These are phyloP conservation scores for Gleditsia sinensis DNA, from an alignment of 306 rosid species.

Conservation along the genomic window DNA sequence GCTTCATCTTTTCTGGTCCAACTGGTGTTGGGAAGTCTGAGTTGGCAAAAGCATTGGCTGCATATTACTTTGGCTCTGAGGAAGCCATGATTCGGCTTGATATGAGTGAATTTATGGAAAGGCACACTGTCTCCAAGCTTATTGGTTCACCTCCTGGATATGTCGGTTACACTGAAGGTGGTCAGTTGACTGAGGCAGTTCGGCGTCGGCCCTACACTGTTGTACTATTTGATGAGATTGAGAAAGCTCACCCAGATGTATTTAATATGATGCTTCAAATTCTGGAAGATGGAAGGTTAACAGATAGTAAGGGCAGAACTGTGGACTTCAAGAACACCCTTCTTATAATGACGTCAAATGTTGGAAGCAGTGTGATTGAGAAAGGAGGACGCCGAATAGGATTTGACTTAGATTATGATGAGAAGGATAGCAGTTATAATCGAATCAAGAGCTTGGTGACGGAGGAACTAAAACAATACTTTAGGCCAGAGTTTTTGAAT, in stretches of 20 bases:
- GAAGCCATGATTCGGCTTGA: conserved; percentile 98
- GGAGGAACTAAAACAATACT: conserved; percentile 89
- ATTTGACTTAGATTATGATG: conserved; percentile 87
- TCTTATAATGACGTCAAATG: conserved; percentile 93
- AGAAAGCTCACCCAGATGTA: conserved; percentile 97
- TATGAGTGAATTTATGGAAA: conserved; percentile 98
- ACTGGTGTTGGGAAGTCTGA: conserved; percentile 99
- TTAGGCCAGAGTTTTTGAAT: conserved; percentile 89
- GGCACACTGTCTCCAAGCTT: conserved; percentile 93
- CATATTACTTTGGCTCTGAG: conserved; percentile 94
- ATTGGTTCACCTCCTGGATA: conserved; percentile 98
- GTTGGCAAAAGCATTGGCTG: conserved; percentile 86
- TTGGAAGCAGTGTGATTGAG: conserved; percentile 97
- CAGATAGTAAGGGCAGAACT: conserved; percentile 95
- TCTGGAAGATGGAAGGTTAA: conserved; percentile 91
- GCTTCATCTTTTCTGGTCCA: conserved; percentile 97
- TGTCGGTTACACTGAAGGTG: conserved; percentile 96
- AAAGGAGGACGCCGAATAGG: conserved; percentile 91
- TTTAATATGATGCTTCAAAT: conserved; percentile 99
- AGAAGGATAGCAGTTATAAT: conserved; percentile 89
- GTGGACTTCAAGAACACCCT: conserved; percentile 98
- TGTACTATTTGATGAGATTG: conserved; percentile 92
- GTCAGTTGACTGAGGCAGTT: conserved; percentile 96
- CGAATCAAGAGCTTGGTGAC: conserved; percentile 94
- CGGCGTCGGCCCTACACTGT: conserved; percentile 96